A percentile compares a stretch with the other conserved stretches of the same genome.
Conservation (phyloP, 2,329 filamentous ascomycete species). For the Fusarium dlaminii region DNA sequence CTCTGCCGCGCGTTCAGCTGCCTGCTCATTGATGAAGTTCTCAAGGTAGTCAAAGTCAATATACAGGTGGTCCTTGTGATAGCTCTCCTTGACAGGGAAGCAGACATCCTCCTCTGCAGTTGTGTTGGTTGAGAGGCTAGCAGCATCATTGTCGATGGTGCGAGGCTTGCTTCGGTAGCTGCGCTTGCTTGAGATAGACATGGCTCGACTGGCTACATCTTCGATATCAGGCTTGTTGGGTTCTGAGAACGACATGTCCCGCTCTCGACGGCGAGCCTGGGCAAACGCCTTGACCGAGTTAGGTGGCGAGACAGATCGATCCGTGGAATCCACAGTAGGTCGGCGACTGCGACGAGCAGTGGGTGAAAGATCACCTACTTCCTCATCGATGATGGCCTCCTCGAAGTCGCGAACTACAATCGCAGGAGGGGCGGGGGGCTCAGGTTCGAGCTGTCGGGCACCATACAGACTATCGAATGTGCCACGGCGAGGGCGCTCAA, state of each 20-base stretch:
- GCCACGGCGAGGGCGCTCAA: conserved; percentile 71
- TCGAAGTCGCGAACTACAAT: conserved; percentile 81
- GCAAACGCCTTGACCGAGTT: conserved; percentile 99
- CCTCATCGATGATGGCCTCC: conserved; percentile 79
- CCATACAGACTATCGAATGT: conserved; percentile 78
- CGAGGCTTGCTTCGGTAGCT: conserved; percentile 67
- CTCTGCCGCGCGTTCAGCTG: conserved; percentile 53
- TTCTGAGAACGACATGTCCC: conserved; percentile 70
- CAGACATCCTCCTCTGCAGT: conserved; percentile 89
- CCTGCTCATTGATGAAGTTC: conserved; percentile 78
- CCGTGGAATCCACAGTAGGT: conserved; percentile 65
- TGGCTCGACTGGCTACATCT: conserved; percentile 71
- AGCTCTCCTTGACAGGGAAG: conserved; percentile 79
- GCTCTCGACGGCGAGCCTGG: conserved; percentile 84
- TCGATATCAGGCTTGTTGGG: conserved; percentile 51
- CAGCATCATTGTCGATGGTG: conserved; percentile 69
- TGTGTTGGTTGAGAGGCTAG: conserved; percentile 71
- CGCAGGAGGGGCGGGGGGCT: conserved; percentile 47
- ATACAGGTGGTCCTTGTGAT: conserved; percentile 75
- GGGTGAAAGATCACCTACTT: conserved; percentile 66
- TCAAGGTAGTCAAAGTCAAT: conserved; percentile 96
- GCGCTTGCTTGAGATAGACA: conserved; percentile 74
- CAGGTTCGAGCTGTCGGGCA: conserved; percentile 56
- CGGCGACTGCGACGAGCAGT: conserved; percentile 59
- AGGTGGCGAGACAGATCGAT: conserved; percentile 83